phyloP scores from a whole-genome alignment of 495 filamentous ascomycete species.

The Mytilinidion resinicola region DNA sequence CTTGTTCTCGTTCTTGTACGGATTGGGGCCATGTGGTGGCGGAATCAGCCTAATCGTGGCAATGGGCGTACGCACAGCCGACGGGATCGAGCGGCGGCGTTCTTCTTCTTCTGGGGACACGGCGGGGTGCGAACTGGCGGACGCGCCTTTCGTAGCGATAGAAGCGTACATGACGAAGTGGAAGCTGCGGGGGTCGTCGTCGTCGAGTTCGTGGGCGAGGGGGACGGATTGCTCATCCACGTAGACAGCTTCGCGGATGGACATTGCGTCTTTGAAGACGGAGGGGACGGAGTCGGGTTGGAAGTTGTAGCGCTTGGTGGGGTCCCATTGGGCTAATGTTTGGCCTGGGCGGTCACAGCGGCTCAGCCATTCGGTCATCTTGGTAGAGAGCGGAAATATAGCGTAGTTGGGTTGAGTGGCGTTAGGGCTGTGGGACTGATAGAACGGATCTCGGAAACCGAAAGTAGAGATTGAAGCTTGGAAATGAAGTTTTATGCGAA shows the following conservation, averaged over 20 bases:
- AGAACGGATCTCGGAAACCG: no score
- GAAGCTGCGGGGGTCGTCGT: constrained; percentile 67
- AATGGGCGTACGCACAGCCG: constrained; percentile 46
- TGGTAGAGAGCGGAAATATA: no score
- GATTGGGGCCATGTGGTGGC: constrained; percentile 61
- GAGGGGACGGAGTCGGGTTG: constrained; percentile 48
- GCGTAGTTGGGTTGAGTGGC: neutral
- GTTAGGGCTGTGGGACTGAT: no score
- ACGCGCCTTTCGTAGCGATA: constrained; percentile 35
- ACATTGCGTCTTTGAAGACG: constrained; percentile 70
- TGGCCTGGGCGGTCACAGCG: constrained; percentile 41
- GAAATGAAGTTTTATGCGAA: no score
- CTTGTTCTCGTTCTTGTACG: constrained; percentile 19
- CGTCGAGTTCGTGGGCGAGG: constrained; percentile 65
- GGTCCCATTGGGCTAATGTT: constrained; percentile 42
- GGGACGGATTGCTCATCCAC: constrained; percentile 67
- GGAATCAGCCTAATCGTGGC: constrained; percentile 75
- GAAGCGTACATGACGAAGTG: constrained; percentile 76
- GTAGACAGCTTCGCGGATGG: constrained; percentile 70
- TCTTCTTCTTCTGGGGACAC: constrained; percentile 28
- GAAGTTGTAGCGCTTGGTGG: constrained; percentile 34
- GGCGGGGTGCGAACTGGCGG: neutral
- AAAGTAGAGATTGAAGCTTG: no score
- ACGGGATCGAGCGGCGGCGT: constrained; percentile 11
- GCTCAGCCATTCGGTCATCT: constrained; percentile 36